phyloP scores from a whole-genome alignment of 2,329 filamentous ascomycete species.

The Zymoseptoria tritici region DNA sequence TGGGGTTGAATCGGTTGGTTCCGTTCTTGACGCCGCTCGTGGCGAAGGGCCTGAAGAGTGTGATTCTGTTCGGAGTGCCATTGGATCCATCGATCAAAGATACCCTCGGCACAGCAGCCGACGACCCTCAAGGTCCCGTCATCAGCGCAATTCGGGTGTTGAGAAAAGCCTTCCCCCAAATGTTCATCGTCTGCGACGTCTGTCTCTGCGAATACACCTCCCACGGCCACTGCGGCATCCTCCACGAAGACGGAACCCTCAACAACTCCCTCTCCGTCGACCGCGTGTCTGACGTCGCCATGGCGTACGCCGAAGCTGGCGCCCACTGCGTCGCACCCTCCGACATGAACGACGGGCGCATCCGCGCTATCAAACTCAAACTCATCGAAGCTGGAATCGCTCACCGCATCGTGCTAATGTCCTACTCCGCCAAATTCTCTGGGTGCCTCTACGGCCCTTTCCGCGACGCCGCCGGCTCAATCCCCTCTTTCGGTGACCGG shows the following conservation, averaged over 20 bases:
- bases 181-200: constrained; percentile 89
- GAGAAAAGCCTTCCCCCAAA: constrained; percentile 73
- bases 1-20: constrained; percentile 77
- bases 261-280: constrained; percentile 94
- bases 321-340: constrained; percentile 95
- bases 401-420: constrained; percentile 90
- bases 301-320: constrained; percentile 90
- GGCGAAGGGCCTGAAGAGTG: constrained; percentile 80
- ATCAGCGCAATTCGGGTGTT: constrained; percentile 80
- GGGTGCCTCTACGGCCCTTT: constrained; percentile 96
- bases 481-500: constrained; percentile 86
- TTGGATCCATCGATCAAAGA: constrained; percentile 76
- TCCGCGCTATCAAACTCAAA: constrained; percentile 96
- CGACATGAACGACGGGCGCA: constrained; percentile 98
- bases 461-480: constrained; percentile 87
- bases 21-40: constrained; percentile 81
- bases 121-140: constrained; percentile 87
- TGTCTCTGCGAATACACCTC: constrained; percentile 98
- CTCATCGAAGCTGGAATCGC: constrained; percentile 90
- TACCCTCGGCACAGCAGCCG: constrained; percentile 80
- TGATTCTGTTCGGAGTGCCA: constrained; percentile 94
- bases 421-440: constrained; percentile 95
- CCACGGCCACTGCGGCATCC: constrained; percentile 93
- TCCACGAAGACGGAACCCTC: constrained; percentile 83
- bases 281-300: constrained; percentile 92